Evolutionary conservation across 2,329 filamentous ascomycete genomes (phyloP).

Genomic region (Alternaria alternata): DNA sequence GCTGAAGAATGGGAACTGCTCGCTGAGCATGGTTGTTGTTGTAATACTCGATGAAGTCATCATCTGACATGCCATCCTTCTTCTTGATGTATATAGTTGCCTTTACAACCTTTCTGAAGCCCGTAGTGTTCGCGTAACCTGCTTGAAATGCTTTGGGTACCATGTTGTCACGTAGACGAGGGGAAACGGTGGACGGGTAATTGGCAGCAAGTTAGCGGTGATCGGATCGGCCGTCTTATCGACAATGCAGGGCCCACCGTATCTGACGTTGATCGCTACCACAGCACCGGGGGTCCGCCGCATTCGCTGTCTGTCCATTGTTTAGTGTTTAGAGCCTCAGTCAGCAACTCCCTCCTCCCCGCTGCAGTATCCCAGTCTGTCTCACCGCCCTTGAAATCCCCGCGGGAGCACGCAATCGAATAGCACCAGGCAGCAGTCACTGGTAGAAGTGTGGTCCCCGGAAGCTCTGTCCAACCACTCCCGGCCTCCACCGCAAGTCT

Average conservation of each 20-base stretch:
- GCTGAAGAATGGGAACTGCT: slow-evolving; percentile 54
- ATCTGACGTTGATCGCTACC: slow-evolving; percentile 18
- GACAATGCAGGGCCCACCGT: slow-evolving; percentile 11
- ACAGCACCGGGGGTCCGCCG: slow-evolving; percentile 16
- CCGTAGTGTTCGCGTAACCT: slow-evolving; percentile 55
- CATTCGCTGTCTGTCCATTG: slow-evolving; percentile 5
- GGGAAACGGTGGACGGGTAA: slow-evolving; percentile 8
- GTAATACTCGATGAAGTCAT: slow-evolving; percentile 56
- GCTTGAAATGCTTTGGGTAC: slow-evolving; percentile 56
- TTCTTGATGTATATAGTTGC: slow-evolving; percentile 58
- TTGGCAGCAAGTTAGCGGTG: slow-evolving; percentile 6
- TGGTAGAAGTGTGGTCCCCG: slow-evolving; percentile 10
- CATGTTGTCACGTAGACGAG: slow-evolving; percentile 40
- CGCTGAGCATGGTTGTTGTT: slow-evolving; percentile 56
- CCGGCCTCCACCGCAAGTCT: slow-evolving; percentile 27
- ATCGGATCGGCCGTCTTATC: slow-evolving; percentile 10
- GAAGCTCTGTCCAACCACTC: slow-evolving; percentile 7
- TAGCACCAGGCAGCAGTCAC: slow-evolving; percentile 8
- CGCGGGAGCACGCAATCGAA: slow-evolving; percentile 3
- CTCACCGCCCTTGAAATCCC: slow-evolving; percentile 27
- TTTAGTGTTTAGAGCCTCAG: slow-evolving; percentile 13
- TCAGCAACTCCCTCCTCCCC: slow-evolving; percentile 7
- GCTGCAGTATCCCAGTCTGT: slow-evolving; percentile 17
- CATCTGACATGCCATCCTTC: slow-evolving; percentile 56
- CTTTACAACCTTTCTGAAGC: slow-evolving; percentile 59